These are phyloP conservation scores for Chytriomyces sp. DNA, from an alignment of 192 early-diverging fungal genomes.

Conservation along the genomic window DNA sequence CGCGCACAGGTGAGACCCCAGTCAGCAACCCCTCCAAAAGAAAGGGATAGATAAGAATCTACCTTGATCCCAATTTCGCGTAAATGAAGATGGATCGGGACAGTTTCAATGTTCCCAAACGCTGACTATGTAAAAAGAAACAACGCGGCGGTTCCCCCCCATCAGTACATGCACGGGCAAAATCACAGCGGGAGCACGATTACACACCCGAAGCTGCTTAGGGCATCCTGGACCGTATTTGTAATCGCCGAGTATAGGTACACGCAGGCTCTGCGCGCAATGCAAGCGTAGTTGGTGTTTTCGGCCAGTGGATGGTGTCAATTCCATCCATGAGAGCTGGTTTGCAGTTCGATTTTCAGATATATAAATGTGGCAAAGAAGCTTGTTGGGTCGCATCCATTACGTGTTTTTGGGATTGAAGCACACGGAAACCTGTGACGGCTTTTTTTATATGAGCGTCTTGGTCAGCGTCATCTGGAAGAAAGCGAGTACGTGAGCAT, in stretches of 20 bases:
- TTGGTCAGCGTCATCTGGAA: constrained; percentile 28
- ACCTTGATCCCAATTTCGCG: constrained; percentile 35
- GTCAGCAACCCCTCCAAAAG: background rate
- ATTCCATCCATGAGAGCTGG: constrained; percentile 36
- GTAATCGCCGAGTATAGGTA: constrained; percentile 47
- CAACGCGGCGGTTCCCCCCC: too few species aligned
- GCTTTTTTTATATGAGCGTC: constrained; percentile 31
- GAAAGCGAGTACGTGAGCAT: background rate
- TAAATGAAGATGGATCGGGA: constrained; percentile 52
- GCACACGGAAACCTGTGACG: constrained; percentile 26
- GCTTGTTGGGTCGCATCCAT: background rate
- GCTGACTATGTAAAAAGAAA: constrained; percentile 23
- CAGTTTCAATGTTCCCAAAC: constrained; percentile 30
- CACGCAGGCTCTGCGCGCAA: constrained; percentile 37
- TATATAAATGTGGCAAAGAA: constrained; percentile 1
- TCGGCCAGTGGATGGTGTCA: constrained; percentile 46
- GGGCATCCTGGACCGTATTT: constrained; percentile 48
- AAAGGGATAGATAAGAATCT: background rate
- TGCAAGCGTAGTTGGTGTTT: constrained; percentile 55
- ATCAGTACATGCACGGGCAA: background rate
- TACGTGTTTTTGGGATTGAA: constrained; percentile 23
- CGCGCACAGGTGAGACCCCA: too few species aligned
- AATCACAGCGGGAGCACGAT: background rate
- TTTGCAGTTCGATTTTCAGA: background rate
- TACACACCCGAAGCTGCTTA: constrained; percentile 30